Conservation (phyloP, 2,329 filamentous ascomycete species). For the Epichloe uncinata region DNA sequence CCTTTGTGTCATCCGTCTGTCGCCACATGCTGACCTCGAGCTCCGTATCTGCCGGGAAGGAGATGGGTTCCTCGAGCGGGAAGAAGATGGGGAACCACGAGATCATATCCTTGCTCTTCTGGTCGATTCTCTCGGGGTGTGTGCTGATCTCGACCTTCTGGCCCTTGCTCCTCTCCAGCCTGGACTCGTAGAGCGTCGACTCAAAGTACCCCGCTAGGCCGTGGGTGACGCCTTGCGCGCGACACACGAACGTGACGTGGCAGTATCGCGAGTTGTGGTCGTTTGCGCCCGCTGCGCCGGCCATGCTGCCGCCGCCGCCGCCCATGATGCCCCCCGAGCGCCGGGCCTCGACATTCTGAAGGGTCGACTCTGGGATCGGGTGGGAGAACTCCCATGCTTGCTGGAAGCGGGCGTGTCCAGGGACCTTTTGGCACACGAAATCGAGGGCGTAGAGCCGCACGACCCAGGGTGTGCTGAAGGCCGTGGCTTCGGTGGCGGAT, state of each 20-base stretch:
- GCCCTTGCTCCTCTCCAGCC: conserved; percentile 20
- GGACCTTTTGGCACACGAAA: conserved; percentile 56
- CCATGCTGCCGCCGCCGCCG: conserved; percentile 59
- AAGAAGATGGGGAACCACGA: conserved; percentile 99
- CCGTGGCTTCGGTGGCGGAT: conserved; percentile 46
- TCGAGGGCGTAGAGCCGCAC: conserved; percentile 86
- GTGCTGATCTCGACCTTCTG: conserved; percentile 75
- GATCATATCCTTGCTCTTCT: conserved; percentile 95
- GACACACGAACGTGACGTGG: conserved; percentile 64
- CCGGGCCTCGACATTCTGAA: conserved; percentile 42
- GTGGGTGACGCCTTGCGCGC: conserved; percentile 71
- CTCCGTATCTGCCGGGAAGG: conserved; percentile 72
- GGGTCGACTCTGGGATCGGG: conserved; percentile 48
- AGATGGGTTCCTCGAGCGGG: conserved; percentile 80
- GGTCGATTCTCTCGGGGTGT: conserved; percentile 80
- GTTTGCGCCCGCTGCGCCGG: conserved; percentile 67
- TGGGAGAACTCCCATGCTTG: conserved; percentile 72
- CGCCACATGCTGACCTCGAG: conserved; percentile 91
- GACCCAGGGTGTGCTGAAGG: conserved; percentile 87
- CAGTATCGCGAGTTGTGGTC: conserved; percentile 82
- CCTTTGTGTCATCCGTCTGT: conserved; percentile 85
- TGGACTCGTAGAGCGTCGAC: conserved; percentile 69
- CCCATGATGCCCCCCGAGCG: conserved; percentile 49
- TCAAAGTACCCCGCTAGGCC: conserved; percentile 94
- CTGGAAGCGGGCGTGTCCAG: conserved; percentile 52